A percentile compares a stretch with the other conserved stretches of the same genome.
Conservation (phyloP, 1,284 basidiomycete species). For the Sphagnurus paluster region DNA sequence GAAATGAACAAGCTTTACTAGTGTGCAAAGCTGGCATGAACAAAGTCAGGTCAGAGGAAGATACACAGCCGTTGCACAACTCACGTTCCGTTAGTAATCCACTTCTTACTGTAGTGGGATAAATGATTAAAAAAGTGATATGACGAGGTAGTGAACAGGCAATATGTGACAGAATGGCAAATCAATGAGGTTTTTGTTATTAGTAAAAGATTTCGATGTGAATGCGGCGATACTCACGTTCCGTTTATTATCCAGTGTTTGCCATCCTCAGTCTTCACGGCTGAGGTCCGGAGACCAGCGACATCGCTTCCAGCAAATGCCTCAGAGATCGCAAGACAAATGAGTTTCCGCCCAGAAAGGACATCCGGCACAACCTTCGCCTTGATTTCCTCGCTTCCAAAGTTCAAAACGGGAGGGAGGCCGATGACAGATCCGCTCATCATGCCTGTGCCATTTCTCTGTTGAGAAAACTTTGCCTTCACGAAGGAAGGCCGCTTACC, state of each 20-base stretch:
- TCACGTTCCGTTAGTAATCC: slow-evolving; percentile 33
- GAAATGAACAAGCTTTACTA: slow-evolving; percentile 30
- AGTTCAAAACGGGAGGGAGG: slow-evolving; percentile 84
- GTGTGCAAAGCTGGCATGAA: slow-evolving; percentile 49
- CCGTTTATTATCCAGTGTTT: slow-evolving; percentile 88
- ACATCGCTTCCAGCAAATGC: slow-evolving; percentile 96
- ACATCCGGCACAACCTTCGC: slow-evolving; percentile 83
- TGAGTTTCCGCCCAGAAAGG: slow-evolving; percentile 80
- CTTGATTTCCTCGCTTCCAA: slow-evolving; percentile 78
- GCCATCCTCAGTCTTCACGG: slow-evolving; percentile 84
- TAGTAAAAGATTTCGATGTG: background rate
- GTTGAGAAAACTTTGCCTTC: background rate
- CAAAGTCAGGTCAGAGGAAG: background rate
- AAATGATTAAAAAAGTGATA: slow-evolving; percentile 38
- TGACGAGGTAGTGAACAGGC: background rate
- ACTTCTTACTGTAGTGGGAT: slow-evolving; percentile 34
- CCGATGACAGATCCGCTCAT: slow-evolving; percentile 76
- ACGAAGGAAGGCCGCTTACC: slow-evolving; percentile 27
- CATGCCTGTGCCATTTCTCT: slow-evolving; percentile 45
- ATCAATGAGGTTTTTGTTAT: background rate
- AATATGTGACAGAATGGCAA: slow-evolving; percentile 2
- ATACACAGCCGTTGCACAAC: slow-evolving; percentile 11
- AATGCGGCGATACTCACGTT: slow-evolving; percentile 35
- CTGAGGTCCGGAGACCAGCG: slow-evolving; percentile 79
- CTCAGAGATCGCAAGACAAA: slow-evolving; percentile 84